These are phyloP conservation scores for Helminthosporium solani DNA, from an alignment of 2,329 filamentous ascomycete species.

Conservation along the genomic window DNA sequence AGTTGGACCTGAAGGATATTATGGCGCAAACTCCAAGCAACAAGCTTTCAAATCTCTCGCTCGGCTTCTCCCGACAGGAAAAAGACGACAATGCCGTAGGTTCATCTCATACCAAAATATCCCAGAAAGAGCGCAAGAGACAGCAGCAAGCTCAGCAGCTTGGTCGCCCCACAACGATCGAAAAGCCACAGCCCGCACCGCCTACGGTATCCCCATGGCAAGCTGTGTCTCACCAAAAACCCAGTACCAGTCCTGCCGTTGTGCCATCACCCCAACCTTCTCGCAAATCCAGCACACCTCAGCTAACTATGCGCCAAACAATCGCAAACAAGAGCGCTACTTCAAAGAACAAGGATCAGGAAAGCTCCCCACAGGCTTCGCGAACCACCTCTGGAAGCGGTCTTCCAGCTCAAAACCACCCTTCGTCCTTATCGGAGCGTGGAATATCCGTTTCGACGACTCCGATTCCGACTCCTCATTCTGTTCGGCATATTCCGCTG, in stretches of 20 bases:
- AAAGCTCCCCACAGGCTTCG: constrained; percentile 13
- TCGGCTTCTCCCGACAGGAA: constrained; percentile 52
- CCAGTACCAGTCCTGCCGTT: constrained; percentile 19
- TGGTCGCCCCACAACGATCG: constrained; percentile 21
- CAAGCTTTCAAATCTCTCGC: constrained; percentile 54
- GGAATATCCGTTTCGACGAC: constrained; percentile 40
- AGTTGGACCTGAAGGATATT: constrained; percentile 74
- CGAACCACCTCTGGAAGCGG: constrained; percentile 12
- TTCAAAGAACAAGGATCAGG: constrained; percentile 30
- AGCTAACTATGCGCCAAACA: constrained; percentile 64
- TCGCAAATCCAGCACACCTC: constrained; percentile 44
- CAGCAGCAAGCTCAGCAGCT: constrained; percentile 41
- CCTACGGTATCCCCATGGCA: constrained; percentile 40
- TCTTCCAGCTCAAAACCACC: constrained; percentile 28
- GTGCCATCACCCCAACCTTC: constrained; percentile 18
- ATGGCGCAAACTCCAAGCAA: constrained; percentile 62
- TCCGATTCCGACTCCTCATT: constrained; percentile 44
- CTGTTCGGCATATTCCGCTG: constrained; percentile 51
- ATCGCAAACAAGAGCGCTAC: constrained; percentile 41
- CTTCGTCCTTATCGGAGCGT: constrained; percentile 23
- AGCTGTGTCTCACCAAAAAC: constrained; percentile 34
- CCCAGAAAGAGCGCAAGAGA: constrained; percentile 87
- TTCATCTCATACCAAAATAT: constrained; percentile 62
- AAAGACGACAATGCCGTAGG: constrained; percentile 37
- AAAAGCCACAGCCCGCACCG: constrained; percentile 31